Conservation (phyloP, 2,329 filamentous ascomycete genomes). For the Escovopsis sp. region DNA sequence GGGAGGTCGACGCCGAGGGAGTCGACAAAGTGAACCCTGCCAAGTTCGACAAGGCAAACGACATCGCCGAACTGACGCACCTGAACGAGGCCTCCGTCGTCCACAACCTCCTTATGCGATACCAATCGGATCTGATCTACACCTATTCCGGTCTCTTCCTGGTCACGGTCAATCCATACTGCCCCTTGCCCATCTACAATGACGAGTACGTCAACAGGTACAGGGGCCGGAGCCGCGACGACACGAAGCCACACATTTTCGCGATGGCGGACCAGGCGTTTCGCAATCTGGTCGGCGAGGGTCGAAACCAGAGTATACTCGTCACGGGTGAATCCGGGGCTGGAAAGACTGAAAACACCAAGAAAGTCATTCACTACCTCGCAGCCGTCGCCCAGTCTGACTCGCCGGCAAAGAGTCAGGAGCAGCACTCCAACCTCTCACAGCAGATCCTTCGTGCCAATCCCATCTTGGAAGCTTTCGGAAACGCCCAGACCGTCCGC, state of each 20-base stretch:
- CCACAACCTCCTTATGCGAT: constrained; percentile 89
- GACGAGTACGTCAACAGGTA: constrained; percentile 99
- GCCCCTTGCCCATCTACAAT: constrained; percentile 82
- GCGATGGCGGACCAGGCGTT: constrained; percentile 97
- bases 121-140: constrained; percentile 92
- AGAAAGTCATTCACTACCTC: constrained; percentile 97
- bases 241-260: constrained; percentile 94
- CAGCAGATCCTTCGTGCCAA: constrained; percentile 94
- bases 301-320: constrained; percentile 90
- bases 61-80: constrained; percentile 98
- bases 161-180: constrained; percentile 95
- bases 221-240: constrained; percentile 76
- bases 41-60: constrained; percentile 98
- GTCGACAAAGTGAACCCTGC: constrained; percentile 99
- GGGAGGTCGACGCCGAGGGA: constrained; percentile 69
- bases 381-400: constrained; percentile 86
- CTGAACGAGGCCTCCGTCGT: constrained; percentile 96
- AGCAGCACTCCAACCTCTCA: constrained; percentile 67
- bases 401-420: constrained; percentile 46
- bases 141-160: constrained; percentile 96
- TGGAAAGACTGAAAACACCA: constrained; percentile 97
- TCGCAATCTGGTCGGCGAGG: constrained; percentile 86
- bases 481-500: constrained; percentile 91
- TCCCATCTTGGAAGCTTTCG: constrained; percentile 93
- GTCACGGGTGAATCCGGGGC: constrained; percentile 97